Conservation (phyloP, 2,329 filamentous ascomycete species). For the Chaetomiaceae sp. region DNA sequence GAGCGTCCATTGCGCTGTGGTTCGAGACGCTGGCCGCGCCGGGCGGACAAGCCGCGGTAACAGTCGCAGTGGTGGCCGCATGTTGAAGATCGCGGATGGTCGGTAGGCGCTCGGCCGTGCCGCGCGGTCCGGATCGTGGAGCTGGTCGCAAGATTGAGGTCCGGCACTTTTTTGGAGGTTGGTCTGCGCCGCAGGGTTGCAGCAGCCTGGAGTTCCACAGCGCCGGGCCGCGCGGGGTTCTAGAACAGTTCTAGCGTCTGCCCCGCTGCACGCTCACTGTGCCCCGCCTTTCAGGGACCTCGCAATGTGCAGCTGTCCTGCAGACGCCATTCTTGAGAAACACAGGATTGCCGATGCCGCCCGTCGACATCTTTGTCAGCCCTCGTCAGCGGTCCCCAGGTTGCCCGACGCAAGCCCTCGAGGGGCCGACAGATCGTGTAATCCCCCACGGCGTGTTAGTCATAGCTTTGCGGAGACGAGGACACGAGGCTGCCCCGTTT, state of each 20-base stretch:
- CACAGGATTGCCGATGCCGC: conserved; percentile 1
- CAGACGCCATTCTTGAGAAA: neutral
- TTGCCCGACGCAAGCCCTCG: too few relatives aligned
- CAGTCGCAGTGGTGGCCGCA: conserved; percentile 15
- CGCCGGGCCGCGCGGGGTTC: conserved; percentile 14
- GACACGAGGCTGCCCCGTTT: too few relatives aligned
- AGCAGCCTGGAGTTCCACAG: conserved; percentile 2
- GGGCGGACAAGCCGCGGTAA: conserved; percentile 1
- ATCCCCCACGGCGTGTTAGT: neutral
- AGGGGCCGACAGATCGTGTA: neutral
- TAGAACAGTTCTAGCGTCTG: conserved; percentile 19
- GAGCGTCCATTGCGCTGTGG: neutral
- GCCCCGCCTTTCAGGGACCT: neutral
- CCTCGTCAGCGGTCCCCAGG: conserved; percentile 10
- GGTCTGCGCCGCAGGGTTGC: neutral
- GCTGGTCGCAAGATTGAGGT: neutral
- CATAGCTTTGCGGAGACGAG: neutral
- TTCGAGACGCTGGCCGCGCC: neutral
- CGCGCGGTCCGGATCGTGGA: conserved; percentile 1
- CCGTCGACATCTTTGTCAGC: conserved; percentile 15
- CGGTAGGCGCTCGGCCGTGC: neutral
- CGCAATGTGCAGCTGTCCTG: neutral
- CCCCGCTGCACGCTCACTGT: conserved; percentile 2
- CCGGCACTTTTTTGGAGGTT: conserved; percentile 2
- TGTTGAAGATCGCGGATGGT: neutral